phyloP scores from a whole-genome alignment of 139 green algal genomes.

The Chlamydomonas asymmetrica region DNA sequence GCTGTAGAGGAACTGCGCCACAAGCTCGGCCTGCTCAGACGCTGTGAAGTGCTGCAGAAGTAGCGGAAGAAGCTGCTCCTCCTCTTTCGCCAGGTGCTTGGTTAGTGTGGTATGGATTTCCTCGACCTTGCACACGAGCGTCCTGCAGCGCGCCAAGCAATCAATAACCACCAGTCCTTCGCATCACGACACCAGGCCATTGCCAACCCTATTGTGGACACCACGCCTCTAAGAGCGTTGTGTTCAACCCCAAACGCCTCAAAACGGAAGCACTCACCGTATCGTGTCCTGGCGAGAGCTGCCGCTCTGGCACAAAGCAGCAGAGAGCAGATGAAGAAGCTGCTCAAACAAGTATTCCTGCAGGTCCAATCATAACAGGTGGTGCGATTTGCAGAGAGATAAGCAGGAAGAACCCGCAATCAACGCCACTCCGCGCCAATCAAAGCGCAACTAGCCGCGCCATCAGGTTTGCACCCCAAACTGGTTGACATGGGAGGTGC shows the following conservation, averaged over 20 bases:
- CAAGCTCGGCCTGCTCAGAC: constrained; percentile 83
- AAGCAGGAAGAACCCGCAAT: too few species aligned
- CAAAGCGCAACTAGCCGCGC: too few species aligned
- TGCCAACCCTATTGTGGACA: not conserved
- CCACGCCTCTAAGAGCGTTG: not conserved
- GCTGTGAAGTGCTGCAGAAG: constrained; percentile 84
- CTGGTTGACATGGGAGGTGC: too few species aligned
- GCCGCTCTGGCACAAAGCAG: constrained; percentile 51
- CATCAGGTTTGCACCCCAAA: too few species aligned
- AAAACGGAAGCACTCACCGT: too few species aligned
- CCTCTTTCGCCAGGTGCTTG: constrained; percentile 95
- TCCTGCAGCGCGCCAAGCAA: constrained; percentile 26
- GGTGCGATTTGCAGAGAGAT: too few species aligned
- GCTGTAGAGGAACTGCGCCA: constrained; percentile 93
- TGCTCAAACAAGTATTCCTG: constrained; percentile 89
- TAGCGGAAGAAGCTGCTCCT: constrained; percentile 95
- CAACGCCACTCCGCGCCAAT: too few species aligned
- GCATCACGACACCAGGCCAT: not conserved
- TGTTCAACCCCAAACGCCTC: too few species aligned
- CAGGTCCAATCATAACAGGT: not conserved
- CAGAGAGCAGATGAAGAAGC: constrained; percentile 65
- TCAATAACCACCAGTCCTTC: too few species aligned
- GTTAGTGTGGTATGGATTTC: constrained; percentile 86
- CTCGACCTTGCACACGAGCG: constrained; percentile 70
- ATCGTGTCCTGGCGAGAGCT: constrained; percentile 52